Conservation (phyloP, 495 filamentous ascomycete species). For the Neurospora cerealis region DNA sequence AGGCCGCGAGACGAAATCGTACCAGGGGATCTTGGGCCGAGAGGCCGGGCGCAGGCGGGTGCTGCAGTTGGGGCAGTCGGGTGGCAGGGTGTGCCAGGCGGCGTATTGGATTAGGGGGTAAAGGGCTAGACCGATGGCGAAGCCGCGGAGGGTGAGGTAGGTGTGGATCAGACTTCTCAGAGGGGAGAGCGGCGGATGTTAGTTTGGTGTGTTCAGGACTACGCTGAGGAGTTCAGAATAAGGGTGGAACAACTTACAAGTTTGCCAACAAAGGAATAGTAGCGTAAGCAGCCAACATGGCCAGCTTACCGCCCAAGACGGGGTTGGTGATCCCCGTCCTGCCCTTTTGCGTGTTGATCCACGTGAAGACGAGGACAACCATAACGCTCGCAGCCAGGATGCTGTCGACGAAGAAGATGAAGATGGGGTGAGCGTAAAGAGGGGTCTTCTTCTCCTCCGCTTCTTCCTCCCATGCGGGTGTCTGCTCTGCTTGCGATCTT, state of each 20-base stretch:
- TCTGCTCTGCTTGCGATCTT: not conserved
- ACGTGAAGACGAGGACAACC: conserved; percentile 31
- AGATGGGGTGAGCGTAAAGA: conserved; percentile 21
- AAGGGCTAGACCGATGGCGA: conserved; percentile 29
- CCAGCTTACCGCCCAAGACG: conserved; percentile 13
- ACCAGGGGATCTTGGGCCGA: conserved; percentile 27
- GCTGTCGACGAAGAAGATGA: conserved; percentile 28
- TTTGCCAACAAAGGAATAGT: conserved; percentile 31
- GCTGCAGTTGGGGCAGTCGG: conserved; percentile 33
- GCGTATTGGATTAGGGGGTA: conserved; percentile 23
- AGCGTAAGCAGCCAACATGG: conserved; percentile 31
- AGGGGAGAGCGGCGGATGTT: not conserved
- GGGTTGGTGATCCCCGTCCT: conserved; percentile 6
- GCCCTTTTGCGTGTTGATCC: conserved; percentile 11
- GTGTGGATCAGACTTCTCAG: conserved; percentile 25
- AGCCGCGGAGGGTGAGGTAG: conserved; percentile 26
- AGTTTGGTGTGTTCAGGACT: not conserved
- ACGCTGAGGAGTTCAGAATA: not conserved
- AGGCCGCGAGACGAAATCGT: conserved; percentile 20
- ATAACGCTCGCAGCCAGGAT: conserved; percentile 25
- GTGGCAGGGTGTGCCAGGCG: conserved; percentile 26
- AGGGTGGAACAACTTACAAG: conserved; percentile 20
- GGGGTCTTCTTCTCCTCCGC: conserved; percentile 1
- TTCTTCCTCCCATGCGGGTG: not conserved
- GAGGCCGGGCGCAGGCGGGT: conserved; percentile 23